These are phyloP conservation scores for Peterozyma xylosa DNA, from an alignment of 805 yeast species.

Conservation along the genomic window DNA sequence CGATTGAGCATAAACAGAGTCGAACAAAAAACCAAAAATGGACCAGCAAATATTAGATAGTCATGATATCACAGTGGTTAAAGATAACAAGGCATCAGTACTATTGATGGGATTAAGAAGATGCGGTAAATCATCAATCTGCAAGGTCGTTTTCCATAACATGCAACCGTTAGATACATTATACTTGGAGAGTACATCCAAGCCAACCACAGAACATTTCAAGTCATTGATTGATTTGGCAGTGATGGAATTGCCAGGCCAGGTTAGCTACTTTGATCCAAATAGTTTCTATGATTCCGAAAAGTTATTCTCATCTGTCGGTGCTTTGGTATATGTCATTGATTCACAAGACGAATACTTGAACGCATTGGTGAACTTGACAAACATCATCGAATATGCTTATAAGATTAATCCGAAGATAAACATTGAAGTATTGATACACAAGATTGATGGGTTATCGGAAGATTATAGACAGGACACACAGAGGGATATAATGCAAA, in stretches of 20 bases:
- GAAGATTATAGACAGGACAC: constrained; percentile 94
- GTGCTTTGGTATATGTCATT: constrained; percentile 88
- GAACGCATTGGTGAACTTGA: constrained; percentile 82
- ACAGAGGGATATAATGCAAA: constrained; percentile 92
- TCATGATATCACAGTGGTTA: constrained; percentile 15
- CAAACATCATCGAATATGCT: constrained; percentile 83
- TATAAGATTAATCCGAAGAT: constrained; percentile 76
- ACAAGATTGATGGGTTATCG: constrained; percentile 89
- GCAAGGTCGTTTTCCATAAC: constrained; percentile 92
- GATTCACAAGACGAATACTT: constrained; percentile 94
- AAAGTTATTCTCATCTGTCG: constrained; percentile 69
- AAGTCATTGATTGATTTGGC: constrained; percentile 78
- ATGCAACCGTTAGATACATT: constrained; percentile 94
- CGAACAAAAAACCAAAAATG: too few relatives aligned
- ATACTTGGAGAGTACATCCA: constrained; percentile 83
- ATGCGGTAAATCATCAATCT: constrained; percentile 91
- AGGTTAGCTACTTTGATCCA: constrained; percentile 82
- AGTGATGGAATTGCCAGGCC: constrained; percentile 94
- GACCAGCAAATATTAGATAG: too few relatives aligned
- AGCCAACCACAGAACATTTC: constrained; percentile 80
- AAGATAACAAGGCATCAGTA: constrained; percentile 69
- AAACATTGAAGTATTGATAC: constrained; percentile 88
- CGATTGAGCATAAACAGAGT: too few relatives aligned
- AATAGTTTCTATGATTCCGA: constrained; percentile 59
- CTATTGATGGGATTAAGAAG: constrained; percentile 81